Evolutionary conservation across 352 stramenopile genomes (phyloP).

Genomic region (Phytophthora macrochlamydospora): DNA sequence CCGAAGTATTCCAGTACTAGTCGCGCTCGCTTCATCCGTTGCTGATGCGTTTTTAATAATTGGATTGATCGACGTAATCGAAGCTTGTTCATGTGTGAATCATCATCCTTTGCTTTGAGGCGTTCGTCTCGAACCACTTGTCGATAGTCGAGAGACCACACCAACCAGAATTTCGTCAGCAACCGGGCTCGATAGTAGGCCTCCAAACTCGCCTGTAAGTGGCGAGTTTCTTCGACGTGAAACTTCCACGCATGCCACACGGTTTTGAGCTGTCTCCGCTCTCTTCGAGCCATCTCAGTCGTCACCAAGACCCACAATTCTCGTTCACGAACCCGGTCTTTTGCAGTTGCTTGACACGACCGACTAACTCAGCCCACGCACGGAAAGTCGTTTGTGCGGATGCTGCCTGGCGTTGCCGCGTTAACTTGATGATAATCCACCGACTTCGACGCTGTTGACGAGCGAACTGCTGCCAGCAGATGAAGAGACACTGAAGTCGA

Average conservation of each 20-base stretch:
- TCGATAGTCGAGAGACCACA: constrained; percentile 61
- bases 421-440: constrained; percentile 29
- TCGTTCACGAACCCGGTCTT: constrained; percentile 53
- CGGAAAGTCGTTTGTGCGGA: constrained; percentile 20
- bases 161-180: constrained; percentile 68
- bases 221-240: constrained; percentile 38
- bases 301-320: constrained; percentile 64
- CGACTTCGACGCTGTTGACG: constrained; percentile 12
- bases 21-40: constrained; percentile 29
- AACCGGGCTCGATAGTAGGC: constrained; percentile 53
- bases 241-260: constrained; percentile 57
- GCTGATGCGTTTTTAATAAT: constrained; percentile 7
- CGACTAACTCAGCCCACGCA: constrained; percentile 50
- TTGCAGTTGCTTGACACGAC: constrained; percentile 50
- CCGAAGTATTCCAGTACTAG: constrained; percentile 47
- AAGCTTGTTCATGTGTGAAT: constrained; percentile 15
- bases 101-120: not conserved
- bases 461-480: constrained; percentile 37
- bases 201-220: constrained; percentile 51
- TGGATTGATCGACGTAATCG: constrained; percentile 21
- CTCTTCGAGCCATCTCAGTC: constrained; percentile 50
- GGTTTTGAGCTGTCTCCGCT: constrained; percentile 41
- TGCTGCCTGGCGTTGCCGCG: constrained; percentile 3
- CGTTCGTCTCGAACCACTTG: constrained; percentile 5
- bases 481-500: constrained; percentile 33